Evolutionary conservation across 306 rosid genomes (phyloP).

Genomic region (Rosa rugosa): DNA sequence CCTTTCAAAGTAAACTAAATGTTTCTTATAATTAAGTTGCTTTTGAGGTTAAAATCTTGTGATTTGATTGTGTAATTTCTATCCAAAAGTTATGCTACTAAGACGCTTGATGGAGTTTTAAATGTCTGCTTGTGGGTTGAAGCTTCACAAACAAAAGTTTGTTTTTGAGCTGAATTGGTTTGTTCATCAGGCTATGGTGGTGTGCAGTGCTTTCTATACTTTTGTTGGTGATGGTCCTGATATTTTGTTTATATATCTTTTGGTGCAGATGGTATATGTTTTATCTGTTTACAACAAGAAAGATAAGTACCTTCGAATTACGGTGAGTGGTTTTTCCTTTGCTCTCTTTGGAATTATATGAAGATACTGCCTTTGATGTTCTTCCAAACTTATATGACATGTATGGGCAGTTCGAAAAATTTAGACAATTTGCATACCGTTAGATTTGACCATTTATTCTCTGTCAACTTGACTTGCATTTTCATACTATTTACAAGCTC

Average conservation of each 20-base stretch:
- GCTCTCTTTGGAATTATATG: background rate
- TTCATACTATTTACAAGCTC: background rate
- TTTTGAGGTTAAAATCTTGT: background rate
- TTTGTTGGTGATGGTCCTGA: background rate
- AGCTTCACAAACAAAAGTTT: background rate
- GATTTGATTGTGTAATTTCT: background rate
- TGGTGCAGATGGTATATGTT: constrained; percentile 95
- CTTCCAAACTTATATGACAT: background rate
- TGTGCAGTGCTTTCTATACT: background rate
- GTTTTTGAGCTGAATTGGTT: background rate
- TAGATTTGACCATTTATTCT: background rate
- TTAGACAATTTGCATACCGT: background rate
- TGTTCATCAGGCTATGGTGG: background rate
- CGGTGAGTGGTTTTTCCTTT: constrained; percentile 56
- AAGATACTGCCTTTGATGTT: background rate
- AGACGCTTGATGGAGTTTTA: background rate
- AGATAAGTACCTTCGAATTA: constrained; percentile 86
- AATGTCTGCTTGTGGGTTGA: background rate
- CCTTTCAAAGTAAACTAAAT: background rate
- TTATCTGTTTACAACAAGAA: constrained; percentile 90
- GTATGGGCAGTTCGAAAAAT: background rate
- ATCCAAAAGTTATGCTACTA: background rate
- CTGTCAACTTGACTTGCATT: background rate
- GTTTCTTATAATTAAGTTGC: background rate
- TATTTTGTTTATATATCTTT: constrained; percentile 16